phyloP scores from a whole-genome alignment of 768 basidiomycete species.

The Pulveroboletus sp. region DNA sequence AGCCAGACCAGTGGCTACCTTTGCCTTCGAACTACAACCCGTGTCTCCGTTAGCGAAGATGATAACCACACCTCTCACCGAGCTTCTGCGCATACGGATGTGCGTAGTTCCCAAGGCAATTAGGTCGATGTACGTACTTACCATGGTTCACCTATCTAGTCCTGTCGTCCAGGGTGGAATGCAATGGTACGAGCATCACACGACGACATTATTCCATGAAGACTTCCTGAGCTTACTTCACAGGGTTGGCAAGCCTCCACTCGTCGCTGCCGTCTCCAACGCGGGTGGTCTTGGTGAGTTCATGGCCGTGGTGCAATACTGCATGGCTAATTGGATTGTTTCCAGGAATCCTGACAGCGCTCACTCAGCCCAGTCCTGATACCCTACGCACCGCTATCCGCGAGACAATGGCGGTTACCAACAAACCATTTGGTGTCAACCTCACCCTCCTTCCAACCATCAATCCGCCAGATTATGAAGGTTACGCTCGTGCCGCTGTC shows the following conservation, averaged over 20 bases:
- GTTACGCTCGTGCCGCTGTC: conserved; percentile 74
- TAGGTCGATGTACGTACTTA: not conserved
- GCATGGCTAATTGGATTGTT: not conserved
- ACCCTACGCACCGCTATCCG: conserved; percentile 76
- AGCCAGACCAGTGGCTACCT: not conserved
- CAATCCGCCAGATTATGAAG: conserved; percentile 86
- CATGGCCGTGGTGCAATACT: not conserved
- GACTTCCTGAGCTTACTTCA: not conserved
- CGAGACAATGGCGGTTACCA: conserved; percentile 65
- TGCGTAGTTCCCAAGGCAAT: conserved; percentile 30
- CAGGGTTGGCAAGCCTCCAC: conserved; percentile 75
- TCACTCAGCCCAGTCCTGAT: conserved; percentile 83
- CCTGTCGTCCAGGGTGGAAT: conserved; percentile 86
- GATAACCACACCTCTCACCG: conserved; percentile 55
- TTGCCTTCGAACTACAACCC: not conserved
- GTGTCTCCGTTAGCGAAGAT: conserved; percentile 18
- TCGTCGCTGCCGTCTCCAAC: conserved; percentile 75
- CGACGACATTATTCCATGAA: not conserved
- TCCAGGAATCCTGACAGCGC: conserved; percentile 74
- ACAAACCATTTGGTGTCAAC: conserved; percentile 80
- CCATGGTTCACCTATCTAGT: conserved; percentile 30
- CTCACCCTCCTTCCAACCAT: conserved; percentile 86
- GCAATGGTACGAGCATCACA: conserved; percentile 60
- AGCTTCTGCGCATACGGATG: conserved; percentile 63
- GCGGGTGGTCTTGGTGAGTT: conserved; percentile 71